Evolutionary conservation across 202 grass and related monocot genomes (phyloP).

Genomic region (Brachypodium distachyon): DNA sequence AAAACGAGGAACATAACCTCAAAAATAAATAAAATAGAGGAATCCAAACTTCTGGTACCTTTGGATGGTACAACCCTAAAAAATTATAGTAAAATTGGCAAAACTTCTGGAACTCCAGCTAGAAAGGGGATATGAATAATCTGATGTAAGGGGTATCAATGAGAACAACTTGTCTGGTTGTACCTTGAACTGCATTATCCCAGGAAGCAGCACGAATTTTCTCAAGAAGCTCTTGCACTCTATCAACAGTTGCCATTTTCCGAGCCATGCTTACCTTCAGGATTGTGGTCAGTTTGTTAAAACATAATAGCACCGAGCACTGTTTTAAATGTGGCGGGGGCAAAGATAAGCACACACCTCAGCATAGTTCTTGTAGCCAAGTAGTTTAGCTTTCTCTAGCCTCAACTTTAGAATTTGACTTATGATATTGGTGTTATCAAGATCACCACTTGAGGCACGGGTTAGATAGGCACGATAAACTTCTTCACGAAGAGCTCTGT

Average conservation of each 20-base stretch:
- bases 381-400: slow-evolving; percentile 84
- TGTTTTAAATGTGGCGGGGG: not conserved
- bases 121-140: not conserved
- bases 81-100: not conserved
- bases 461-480: slow-evolving; percentile 74
- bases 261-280: slow-evolving; percentile 80
- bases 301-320: not conserved
- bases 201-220: slow-evolving; percentile 90
- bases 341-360: slow-evolving; percentile 35
- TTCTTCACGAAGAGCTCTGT: slow-evolving; percentile 80
- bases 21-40: not conserved
- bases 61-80: not conserved
- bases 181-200: slow-evolving; percentile 89
- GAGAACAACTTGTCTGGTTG: not conserved
- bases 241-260: slow-evolving; percentile 92
- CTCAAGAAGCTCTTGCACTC: slow-evolving; percentile 87
- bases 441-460: slow-evolving; percentile 78
- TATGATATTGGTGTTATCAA: slow-evolving; percentile 88
- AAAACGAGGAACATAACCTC: not conserved
- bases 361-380: slow-evolving; percentile 96
- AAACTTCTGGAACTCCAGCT: not conserved
- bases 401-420: slow-evolving; percentile 75
- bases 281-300: slow-evolving; percentile 18
- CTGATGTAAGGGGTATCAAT: not conserved
- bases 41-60: not conserved